Percentiles rank a stretch among this genome's conserved stretches.
These are phyloP conservation scores for Abelmoschus esculentus DNA, from an alignment of 345 rosid genomes.

Conservation along the genomic window DNA sequence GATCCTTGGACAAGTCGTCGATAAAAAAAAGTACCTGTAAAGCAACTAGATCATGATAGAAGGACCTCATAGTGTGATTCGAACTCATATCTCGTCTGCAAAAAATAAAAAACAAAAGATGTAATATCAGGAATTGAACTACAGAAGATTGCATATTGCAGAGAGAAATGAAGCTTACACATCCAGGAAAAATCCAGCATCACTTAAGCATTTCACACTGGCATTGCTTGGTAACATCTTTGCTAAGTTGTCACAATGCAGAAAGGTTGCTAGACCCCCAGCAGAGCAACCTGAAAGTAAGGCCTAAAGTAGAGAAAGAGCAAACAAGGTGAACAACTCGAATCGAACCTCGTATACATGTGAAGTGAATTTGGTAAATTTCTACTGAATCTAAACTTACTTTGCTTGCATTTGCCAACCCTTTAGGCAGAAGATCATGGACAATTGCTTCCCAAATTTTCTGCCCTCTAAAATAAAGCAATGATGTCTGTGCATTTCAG, in stretches of 20 bases:
- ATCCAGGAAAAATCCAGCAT: slow-evolving; percentile 89
- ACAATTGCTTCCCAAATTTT: slow-evolving; percentile 80
- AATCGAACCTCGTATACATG: no score
- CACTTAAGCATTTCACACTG: slow-evolving; percentile 88
- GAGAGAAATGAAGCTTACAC: slow-evolving; percentile 27
- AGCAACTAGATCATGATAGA: slow-evolving; percentile 44
- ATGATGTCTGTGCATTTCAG: slow-evolving; percentile 50
- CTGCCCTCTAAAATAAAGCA: slow-evolving; percentile 88
- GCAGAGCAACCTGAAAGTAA: slow-evolving; percentile 98
- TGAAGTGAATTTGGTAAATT: neutral
- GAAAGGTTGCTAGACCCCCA: slow-evolving; percentile 76
- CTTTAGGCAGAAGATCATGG: slow-evolving; percentile 85
- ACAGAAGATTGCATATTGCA: neutral
- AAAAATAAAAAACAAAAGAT: slow-evolving; percentile 10
- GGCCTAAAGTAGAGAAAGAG: slow-evolving; percentile 41
- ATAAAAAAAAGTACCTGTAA: slow-evolving; percentile 44
- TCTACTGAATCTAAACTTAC: slow-evolving; percentile 23
- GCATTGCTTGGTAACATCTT: slow-evolving; percentile 50
- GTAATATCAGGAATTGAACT: neutral
- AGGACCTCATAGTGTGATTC: slow-evolving; percentile 58
- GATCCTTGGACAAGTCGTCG: neutral
- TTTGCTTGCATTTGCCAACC: slow-evolving; percentile 58
- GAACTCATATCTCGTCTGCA: slow-evolving; percentile 58
- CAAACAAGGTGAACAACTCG: neutral
- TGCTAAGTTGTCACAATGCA: slow-evolving; percentile 69